Base-by-base conservation (phyloP, 495 filamentous ascomycete genomes). In the Podospora appendiculata region DNA sequence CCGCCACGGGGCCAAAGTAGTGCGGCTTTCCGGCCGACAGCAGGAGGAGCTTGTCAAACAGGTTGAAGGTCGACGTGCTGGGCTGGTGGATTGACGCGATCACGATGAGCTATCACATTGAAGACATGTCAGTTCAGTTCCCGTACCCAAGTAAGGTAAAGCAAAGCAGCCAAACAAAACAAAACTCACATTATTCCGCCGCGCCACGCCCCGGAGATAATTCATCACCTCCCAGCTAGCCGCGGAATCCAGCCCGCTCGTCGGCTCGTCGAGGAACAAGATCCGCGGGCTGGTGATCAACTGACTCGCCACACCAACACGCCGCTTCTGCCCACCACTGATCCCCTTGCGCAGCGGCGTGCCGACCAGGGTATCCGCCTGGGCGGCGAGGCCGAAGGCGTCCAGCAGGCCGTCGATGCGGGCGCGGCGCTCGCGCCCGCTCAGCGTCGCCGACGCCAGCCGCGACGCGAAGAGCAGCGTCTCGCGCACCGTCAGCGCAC, bases 331-430 rank as follows among this genome's bases (percentile, higher is more conserved):
- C 4, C 88, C 88, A 41, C 88, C 87, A 59, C 79, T 84, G 51
- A 92, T 80, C 7, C 88, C 88, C 66, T 90, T 91, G 0, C 81
- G 71, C 48, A 91, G 83, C 0, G 87, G 85, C 7, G 88, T 92
- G 10, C 88, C 88, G 48, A 94, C 82, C 5, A 91, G 61, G 1
- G 79, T 80, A 35, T 83, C 68, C 0, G 80, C 76, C 60, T 90
- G 88, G 2, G 75, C 45, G 79, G 84, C 50, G 85, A 92, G 11
- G 77, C 87, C 85, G 16, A 96, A 77, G 45, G 91, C 76, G 55
- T 87, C 86, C 48, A 96, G 87, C 44, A 96, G 82, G 62, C 88
- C 86, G 49, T 93, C 86, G 11, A 91, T 87, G 56, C 92, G 90
- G 0, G 75, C 83, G 8, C 84, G 59, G 60, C 92, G 89, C 60